phyloP scores from a whole-genome alignment of 1,284 basidiomycete genomes.

The Vanrija humicola region DNA sequence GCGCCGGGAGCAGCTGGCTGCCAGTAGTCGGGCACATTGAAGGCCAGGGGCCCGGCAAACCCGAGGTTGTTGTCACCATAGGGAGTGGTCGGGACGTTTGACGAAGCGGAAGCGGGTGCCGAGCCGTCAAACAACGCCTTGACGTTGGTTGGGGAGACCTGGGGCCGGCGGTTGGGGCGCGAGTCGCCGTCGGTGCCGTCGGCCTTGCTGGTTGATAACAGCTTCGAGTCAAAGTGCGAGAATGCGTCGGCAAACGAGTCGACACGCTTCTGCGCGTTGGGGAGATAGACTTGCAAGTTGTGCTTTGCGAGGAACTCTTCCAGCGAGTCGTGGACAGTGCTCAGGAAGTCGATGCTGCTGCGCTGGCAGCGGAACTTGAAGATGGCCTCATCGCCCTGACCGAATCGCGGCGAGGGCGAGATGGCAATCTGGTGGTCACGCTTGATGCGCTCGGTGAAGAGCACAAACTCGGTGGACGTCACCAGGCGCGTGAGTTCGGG shows the following conservation, averaged over 20 bases:
- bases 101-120: constrained; percentile 66
- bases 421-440: constrained; percentile 89
- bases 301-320: constrained; percentile 86
- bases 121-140: constrained; percentile 79
- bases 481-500: constrained; percentile 71
- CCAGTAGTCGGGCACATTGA: constrained; percentile 32
- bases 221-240: constrained; percentile 94
- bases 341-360: constrained; percentile 87
- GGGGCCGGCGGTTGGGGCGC: constrained; percentile 68
- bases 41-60: constrained; percentile 30
- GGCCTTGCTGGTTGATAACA: constrained; percentile 67
- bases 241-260: constrained; percentile 94
- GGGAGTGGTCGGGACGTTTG: constrained; percentile 47
- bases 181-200: constrained; percentile 56
- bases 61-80: constrained; percentile 20
- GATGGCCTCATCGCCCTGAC: constrained; percentile 65
- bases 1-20: constrained; percentile 9
- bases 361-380: constrained; percentile 95
- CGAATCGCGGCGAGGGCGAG: constrained; percentile 57
- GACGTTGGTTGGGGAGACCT: constrained; percentile 82
- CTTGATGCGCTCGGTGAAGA: constrained; percentile 80
- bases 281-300: constrained; percentile 55
- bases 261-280: constrained; percentile 50
- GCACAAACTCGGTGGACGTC: constrained; percentile 71
- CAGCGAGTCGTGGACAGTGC: constrained; percentile 82